These are phyloP conservation scores for Gossypium raimondii DNA, from an alignment of 345 rosid species.

Conservation along the genomic window DNA sequence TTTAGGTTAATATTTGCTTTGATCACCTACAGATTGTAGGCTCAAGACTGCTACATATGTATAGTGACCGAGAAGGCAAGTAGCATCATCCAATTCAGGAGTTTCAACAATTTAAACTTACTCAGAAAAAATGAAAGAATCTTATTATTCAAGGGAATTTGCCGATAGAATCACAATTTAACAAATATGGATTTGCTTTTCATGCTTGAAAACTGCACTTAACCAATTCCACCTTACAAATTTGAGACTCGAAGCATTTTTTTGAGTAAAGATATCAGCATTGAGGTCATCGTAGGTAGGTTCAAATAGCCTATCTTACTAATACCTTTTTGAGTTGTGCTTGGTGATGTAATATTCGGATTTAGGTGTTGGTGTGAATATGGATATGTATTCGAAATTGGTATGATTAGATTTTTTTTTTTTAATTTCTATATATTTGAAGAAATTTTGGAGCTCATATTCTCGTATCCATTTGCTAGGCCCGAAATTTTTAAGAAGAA, in stretches of 20 bases:
- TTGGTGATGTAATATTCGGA: too few relatives aligned
- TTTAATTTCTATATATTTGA: too few relatives aligned
- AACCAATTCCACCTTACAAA: background rate
- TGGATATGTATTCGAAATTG: too few relatives aligned
- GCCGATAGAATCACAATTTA: background rate
- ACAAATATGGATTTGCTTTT: background rate
- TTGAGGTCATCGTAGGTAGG: background rate
- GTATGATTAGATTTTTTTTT: too few relatives aligned
- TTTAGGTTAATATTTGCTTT: too few relatives aligned
- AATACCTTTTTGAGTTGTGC: too few relatives aligned
- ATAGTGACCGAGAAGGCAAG: background rate
- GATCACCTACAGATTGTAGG: background rate
- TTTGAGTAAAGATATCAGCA: background rate
- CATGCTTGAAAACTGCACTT: background rate
- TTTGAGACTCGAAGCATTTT: background rate
- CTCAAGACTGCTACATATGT: background rate
- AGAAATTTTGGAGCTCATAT: too few relatives aligned
- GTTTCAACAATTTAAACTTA: background rate
- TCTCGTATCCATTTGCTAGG: too few relatives aligned
- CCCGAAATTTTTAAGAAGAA: too few relatives aligned
- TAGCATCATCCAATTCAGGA: background rate
- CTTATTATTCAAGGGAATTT: background rate
- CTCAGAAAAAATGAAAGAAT: background rate
- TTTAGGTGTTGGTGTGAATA: too few relatives aligned
- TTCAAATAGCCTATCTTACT: background rate